These are phyloP conservation scores for Aspergillus sclerotialis DNA, from an alignment of 2,329 filamentous ascomycete species.

Conservation along the genomic window DNA sequence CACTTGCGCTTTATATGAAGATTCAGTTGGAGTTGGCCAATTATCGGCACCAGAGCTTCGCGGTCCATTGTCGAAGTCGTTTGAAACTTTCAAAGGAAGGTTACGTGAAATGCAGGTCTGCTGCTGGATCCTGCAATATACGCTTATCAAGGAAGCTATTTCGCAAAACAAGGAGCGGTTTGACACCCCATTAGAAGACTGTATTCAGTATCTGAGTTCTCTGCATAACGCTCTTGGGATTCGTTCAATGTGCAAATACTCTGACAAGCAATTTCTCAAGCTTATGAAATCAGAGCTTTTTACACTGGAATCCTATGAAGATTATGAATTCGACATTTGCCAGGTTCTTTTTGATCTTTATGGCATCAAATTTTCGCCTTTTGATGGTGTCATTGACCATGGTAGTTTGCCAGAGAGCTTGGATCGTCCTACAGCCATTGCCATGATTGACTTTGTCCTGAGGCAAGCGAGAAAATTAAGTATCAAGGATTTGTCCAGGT, in stretches of 20 bases:
- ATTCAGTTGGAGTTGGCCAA: conserved; percentile 74
- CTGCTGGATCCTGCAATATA: conserved; percentile 82
- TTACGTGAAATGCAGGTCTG: conserved; percentile 82
- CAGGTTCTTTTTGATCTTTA: conserved; percentile 80
- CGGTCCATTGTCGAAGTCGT: conserved; percentile 35
- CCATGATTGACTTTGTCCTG: conserved; percentile 77
- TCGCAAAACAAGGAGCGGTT: conserved; percentile 60
- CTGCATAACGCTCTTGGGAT: conserved; percentile 79
- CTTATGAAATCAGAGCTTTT: conserved; percentile 82
- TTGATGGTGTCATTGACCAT: conserved; percentile 68
- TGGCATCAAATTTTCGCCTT: conserved; percentile 67
- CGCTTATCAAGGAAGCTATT: conserved; percentile 68
- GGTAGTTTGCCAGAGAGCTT: conserved; percentile 69
- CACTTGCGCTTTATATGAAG: conserved; percentile 72
- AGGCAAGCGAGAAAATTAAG: conserved; percentile 73
- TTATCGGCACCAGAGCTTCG: conserved; percentile 53
- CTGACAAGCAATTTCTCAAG: conserved; percentile 81
- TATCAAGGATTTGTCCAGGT: conserved; percentile 86
- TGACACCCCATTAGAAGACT: conserved; percentile 59
- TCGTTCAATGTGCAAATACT: conserved; percentile 75
- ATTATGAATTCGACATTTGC: conserved; percentile 78
- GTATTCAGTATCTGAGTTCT: conserved; percentile 71
- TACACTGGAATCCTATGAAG: conserved; percentile 65
- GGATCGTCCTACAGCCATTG: conserved; percentile 71
- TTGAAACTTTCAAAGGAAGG: conserved; percentile 54